Percentiles rank a stretch among this genome's conserved stretches.
phyloP scores from a whole-genome alignment of 768 basidiomycete species.

The Tylopilus vinaceipallidus region DNA sequence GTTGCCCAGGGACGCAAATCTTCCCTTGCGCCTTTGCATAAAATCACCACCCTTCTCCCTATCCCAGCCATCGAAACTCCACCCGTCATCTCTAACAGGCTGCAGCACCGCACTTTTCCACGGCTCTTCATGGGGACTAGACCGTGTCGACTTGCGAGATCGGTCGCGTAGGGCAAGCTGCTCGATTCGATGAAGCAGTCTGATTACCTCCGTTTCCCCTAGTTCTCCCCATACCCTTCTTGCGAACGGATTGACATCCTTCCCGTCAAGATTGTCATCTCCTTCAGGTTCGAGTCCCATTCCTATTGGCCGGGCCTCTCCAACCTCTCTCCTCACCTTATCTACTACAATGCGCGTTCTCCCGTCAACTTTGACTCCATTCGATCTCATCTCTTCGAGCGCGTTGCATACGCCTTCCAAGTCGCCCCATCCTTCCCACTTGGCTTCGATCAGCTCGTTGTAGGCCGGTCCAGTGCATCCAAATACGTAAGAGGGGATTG shows the following conservation, averaged over 20 bases:
- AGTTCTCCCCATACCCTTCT: conserved; percentile 43
- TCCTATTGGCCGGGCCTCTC: conserved; percentile 50
- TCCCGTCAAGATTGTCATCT: conserved; percentile 9
- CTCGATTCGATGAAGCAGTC: conserved; percentile 52
- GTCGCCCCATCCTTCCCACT: conserved; percentile 84
- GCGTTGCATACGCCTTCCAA: conserved; percentile 69
- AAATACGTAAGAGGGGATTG: conserved; percentile 79
- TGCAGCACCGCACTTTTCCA: conserved; percentile 46
- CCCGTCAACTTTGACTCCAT: conserved; percentile 66
- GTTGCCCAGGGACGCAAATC: not conserved
- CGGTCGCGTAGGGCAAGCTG: conserved; percentile 31
- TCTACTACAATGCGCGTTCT: conserved; percentile 64
- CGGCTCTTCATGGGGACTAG: conserved; percentile 17
- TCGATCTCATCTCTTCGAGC: conserved; percentile 78
- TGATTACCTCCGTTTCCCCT: conserved; percentile 51
- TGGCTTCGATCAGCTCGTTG: conserved; percentile 84
- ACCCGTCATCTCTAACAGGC: conserved; percentile 36
- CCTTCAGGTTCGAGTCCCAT: conserved; percentile 33
- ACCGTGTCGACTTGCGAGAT: conserved; percentile 10
- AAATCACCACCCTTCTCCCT: not conserved
- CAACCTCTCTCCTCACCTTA: conserved; percentile 60
- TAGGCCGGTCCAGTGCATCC: conserved; percentile 88
- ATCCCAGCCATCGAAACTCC: conserved; percentile 52
- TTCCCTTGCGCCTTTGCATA: not conserved
- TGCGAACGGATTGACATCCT: conserved; percentile 32